A percentile compares a stretch with the other conserved stretches of the same genome.
Evolutionary conservation across 2,329 filamentous ascomycete genomes (phyloP).

Genomic region (Sporothrix protearum): DNA sequence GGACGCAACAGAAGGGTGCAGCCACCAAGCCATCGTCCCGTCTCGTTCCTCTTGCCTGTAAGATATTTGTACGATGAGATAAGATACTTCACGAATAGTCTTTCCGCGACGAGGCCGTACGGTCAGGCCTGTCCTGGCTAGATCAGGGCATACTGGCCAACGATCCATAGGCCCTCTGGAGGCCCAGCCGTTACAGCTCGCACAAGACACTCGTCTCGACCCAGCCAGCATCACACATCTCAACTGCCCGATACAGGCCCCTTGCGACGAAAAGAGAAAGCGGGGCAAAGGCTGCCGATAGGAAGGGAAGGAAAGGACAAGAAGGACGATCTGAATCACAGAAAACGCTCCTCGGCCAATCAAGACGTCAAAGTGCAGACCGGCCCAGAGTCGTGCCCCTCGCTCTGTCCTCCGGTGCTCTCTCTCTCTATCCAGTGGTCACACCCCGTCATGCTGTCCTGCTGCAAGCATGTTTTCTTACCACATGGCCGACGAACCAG

Average conservation of each 20-base stretch:
- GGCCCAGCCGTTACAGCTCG: background rate
- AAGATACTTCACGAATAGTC: no score
- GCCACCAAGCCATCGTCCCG: background rate
- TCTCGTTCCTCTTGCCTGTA: background rate
- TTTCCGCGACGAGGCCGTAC: background rate
- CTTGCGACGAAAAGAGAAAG: background rate
- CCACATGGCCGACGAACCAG: background rate
- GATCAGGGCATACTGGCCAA: background rate
- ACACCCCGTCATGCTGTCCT: background rate
- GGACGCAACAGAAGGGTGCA: background rate
- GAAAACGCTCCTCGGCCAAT: background rate
- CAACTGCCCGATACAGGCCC: background rate
- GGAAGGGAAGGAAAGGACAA: background rate
- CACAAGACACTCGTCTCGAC: background rate
- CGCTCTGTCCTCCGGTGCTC: background rate
- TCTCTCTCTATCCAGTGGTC: background rate
- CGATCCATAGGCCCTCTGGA: background rate
- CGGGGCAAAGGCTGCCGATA: background rate
- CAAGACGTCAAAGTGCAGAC: background rate
- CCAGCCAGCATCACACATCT: background rate
- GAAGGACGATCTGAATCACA: slow-evolving; percentile 3
- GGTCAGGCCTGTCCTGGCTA: background rate
- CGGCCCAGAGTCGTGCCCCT: background rate
- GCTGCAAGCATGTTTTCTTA: background rate
- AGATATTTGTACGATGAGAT: no score